phyloP scores from a whole-genome alignment of 2,329 filamentous ascomycete genomes.

The Passalora sequoiae region DNA sequence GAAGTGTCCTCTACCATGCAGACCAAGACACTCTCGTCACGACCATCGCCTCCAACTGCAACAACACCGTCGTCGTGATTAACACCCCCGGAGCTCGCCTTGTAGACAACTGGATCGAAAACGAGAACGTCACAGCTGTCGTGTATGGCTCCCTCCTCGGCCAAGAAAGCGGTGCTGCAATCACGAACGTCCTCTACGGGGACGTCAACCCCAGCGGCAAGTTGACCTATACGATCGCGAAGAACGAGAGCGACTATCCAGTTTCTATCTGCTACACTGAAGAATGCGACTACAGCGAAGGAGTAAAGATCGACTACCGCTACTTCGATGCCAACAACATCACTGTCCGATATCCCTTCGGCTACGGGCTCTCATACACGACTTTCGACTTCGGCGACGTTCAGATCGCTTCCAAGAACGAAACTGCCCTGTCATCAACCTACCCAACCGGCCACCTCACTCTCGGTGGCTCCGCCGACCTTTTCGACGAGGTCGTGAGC shows the following conservation, averaged over 20 bases:
- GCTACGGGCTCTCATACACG: constrained; percentile 42
- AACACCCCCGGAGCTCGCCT: constrained; percentile 27
- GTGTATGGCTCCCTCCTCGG: constrained; percentile 30
- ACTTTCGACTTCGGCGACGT: constrained; percentile 37
- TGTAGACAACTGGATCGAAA: constrained; percentile 28
- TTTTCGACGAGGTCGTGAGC: constrained; percentile 59
- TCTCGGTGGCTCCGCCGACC: constrained; percentile 46
- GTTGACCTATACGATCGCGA: constrained; percentile 35
- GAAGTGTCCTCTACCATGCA: constrained; percentile 24
- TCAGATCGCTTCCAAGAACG: constrained; percentile 7
- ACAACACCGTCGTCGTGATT: constrained; percentile 30
- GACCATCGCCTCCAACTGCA: constrained; percentile 33
- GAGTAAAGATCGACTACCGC: constrained; percentile 43
- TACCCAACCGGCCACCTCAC: constrained; percentile 49
- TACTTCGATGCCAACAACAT: constrained; percentile 40
- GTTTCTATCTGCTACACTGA: constrained; percentile 57
- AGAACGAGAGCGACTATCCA: constrained; percentile 40
- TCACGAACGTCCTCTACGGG: constrained; percentile 30
- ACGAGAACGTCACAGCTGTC: constrained; percentile 32
- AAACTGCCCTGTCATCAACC: constrained; percentile 10
- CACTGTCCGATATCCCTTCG: constrained; percentile 40
- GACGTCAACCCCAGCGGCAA: constrained; percentile 27
- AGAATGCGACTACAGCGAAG: constrained; percentile 38
- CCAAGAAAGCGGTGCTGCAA: constrained; percentile 26
- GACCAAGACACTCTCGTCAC: constrained; percentile 25